Base-by-base conservation (phyloP, 164 flowering plant genomes). In the Liriodendron chinense region DNA sequence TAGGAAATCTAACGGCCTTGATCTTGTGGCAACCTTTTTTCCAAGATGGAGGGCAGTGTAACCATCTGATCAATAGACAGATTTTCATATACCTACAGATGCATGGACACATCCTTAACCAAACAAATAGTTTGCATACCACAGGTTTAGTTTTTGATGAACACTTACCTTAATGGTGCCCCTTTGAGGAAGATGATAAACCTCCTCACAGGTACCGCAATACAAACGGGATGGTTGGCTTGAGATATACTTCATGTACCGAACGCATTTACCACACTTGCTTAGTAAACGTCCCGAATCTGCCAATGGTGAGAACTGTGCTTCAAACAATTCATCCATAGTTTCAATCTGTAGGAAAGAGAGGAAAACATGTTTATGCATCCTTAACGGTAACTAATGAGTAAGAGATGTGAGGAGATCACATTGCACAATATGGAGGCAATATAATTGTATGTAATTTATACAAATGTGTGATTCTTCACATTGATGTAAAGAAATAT, bases 291-390 rank as follows among this genome's bases (percentile, higher is more conserved):
- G 92, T 64, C 99, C 99, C n/a, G 99, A 84, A 74, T 91, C 94
- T 48, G 97, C 93, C 59, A 93, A 89, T 3, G 91, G 89, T 48
- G 99, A 95, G 81, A 95, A 95, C 74, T 95, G 98, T 65, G 99
- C 98, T 88, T 95, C 99, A 86, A 95, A 95, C 48, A 95, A 75
- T 49, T 92, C 91, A 86, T 95, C 97, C 99, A 95, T 95, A 83
- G 84, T 82, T 26, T 87, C 98, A 81, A 95, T 92, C 99, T 95
- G 86, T 80, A 84, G 21, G 34, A 56, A 83, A 74, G 56, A 57
- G 16, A 67, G 18, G n/a, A 61, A 65, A 68, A 20, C 47, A 61
- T 56, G 25, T 25, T 25, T 23, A 67, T 16, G 20, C 7, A 22
- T n/a, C 63, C 24, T 62, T 65, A 68, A 28, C 23, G 9, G 47